phyloP scores from a whole-genome alignment of 2,329 filamentous ascomycete genomes.

The Fusarium liriodendri region DNA sequence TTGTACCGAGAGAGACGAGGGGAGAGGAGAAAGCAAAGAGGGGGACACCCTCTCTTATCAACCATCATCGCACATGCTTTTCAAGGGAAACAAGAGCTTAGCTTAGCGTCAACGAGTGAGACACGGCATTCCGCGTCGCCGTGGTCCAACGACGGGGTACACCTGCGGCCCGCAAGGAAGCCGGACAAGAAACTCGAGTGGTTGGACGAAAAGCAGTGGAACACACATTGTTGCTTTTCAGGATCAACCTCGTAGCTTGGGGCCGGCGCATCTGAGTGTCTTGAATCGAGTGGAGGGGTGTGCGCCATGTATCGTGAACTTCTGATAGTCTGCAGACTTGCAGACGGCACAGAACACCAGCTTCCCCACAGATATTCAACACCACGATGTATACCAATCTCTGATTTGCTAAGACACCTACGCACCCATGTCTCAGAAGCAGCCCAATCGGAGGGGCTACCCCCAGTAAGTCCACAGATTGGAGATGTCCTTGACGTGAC shows the following conservation, averaged over 20 bases:
- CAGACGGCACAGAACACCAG: neutral
- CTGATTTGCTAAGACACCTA: neutral
- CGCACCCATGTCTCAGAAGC: slow-evolving; percentile 15
- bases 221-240: slow-evolving; percentile 20
- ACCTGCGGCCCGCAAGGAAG: neutral
- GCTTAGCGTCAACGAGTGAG: slow-evolving; percentile 23
- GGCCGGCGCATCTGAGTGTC: slow-evolving; percentile 1
- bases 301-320: neutral
- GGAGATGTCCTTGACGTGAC: slow-evolving; percentile 1
- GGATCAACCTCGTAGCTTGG: slow-evolving; percentile 32
- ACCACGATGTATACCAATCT: neutral
- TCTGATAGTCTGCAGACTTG: neutral
- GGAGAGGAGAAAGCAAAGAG: neutral
- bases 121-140: slow-evolving; percentile 34
- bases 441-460: neutral
- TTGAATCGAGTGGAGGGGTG: neutral
- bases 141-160: slow-evolving; percentile 4
- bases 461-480: neutral
- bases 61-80: neutral
- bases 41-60: slow-evolving; percentile 22
- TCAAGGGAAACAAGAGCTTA: slow-evolving; percentile 1
- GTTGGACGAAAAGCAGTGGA: slow-evolving; percentile 33
- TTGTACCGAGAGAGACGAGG: neutral
- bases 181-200: slow-evolving; percentile 2
- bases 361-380: neutral